phyloP scores from a whole-genome alignment of 2,329 filamentous ascomycete genomes.

The Penicillium paneum region DNA sequence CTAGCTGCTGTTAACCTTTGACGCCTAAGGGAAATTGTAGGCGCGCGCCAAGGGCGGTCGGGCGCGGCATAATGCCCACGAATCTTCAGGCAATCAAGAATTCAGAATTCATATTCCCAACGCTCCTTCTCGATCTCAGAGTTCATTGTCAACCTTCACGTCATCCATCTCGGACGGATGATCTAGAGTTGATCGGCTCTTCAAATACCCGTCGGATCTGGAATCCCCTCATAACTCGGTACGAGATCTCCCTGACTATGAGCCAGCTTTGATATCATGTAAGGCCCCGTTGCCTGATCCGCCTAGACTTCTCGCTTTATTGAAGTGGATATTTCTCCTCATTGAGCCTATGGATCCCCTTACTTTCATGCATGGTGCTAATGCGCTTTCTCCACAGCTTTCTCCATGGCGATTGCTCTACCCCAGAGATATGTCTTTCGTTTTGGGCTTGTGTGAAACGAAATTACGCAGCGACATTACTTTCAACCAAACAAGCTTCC shows the following conservation, averaged over 20 bases:
- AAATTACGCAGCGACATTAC: conserved; percentile 39
- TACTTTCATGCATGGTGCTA: conserved; percentile 10
- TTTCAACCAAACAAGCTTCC: conserved; percentile 32
- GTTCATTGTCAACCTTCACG: conserved; percentile 2
- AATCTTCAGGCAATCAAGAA: conserved; percentile 26
- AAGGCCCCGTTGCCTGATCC: conserved; percentile 13
- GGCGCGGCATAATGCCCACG: conserved; percentile 24
- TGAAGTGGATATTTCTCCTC: conserved; percentile 2
- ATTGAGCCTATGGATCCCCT: conserved; percentile 1
- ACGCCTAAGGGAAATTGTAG: conserved; percentile 19
- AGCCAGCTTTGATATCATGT: conserved; percentile 28
- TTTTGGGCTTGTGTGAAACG: conserved; percentile 44
- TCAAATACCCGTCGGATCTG: background rate
- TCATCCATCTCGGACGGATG: conserved; percentile 2
- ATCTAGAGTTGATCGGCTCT: background rate
- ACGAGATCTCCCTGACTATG: conserved; percentile 21
- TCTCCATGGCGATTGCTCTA: conserved; percentile 43
- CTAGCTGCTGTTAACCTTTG: conserved; percentile 11
- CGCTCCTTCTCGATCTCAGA: conserved; percentile 15
- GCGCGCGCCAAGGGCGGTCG: conserved; percentile 22
- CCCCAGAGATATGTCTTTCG: conserved; percentile 46
- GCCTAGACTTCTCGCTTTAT: background rate
- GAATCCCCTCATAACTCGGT: conserved; percentile 10
- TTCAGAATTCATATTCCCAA: conserved; percentile 14
- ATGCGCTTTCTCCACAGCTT: conserved; percentile 26